Evolutionary conservation across 345 rosid species (phyloP), one percentile per base, ranked within the genome.

Genomic region (Alliaria petiolata): DNA sequence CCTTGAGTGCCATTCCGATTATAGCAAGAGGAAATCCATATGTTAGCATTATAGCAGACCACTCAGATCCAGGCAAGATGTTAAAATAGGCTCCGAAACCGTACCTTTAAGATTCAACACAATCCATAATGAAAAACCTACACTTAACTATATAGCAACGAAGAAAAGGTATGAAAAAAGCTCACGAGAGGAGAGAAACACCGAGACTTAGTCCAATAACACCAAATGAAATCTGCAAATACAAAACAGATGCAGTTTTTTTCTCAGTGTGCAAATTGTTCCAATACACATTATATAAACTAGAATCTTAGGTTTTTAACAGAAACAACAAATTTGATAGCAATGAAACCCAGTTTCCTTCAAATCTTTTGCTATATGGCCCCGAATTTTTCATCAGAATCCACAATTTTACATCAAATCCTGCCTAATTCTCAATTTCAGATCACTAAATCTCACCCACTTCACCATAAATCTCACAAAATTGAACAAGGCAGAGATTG

Each of bases 1-100:
- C 97, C 97, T 95, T 91, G 78, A 95, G 88, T 52, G 97, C 97
- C 99, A 95, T 95, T 65, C 99, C 99, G 2, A 95, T 95, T 19
- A 95, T 85, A 39, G 99, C 93, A 71, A 91, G 96, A 30, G 99
- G 99, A 65, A 95, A 95, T 35, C 99, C 95, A 81, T 95, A 95
- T 1, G 99, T 95, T 25, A 95, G 80, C 97, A 91, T 89, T 46
- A 95, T 17, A 2, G 96, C 99, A 0, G 99, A 91, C 99, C 99
- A 95, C 69, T 95, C 99, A 19, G 99, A 85, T 70, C 99, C 97
- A 2, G 99, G 96, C 31, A 95, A 87, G 77, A 95, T 80, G 67
- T 85, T 95, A 62, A 95, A 95, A 67, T 95, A 95, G 0, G 99
- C 99, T 13, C 97, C 95, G 66, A 95, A 91, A 64, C 97, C 99